Evolutionary conservation across 805 yeast species (phyloP), one percentile per base, ranked within the genome.

Genomic region (Clavispora asparagi): DNA sequence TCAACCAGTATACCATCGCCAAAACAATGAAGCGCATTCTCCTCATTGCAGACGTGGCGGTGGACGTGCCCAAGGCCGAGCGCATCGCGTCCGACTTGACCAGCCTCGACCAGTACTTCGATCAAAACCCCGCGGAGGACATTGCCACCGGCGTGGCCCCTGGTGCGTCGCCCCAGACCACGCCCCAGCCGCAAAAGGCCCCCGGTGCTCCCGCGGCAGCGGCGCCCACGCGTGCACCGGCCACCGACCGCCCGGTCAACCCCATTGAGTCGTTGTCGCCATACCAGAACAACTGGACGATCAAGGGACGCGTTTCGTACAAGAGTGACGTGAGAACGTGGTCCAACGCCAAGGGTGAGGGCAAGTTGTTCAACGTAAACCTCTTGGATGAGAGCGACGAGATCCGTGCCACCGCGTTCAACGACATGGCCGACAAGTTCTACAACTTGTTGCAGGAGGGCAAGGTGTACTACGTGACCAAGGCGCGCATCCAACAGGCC

Each of bases 331-430:
- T 92, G 55, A 83, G 88, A 65, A 87, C 87, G 32, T 94, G 92
- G 92, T 80, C 87, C 43, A 89, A 87, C 57, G 83, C 80, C 51
- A 78, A 83, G 57, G 96, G 97, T 47, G 88, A 84, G 52, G 99
- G 99, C 45, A 87, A 87, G 64, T 76, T 94, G 49, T 90, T 94
- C 72, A 86, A 85, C 57, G 87, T 89, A 28, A 88, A 89, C 56
- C 81, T 94, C 48, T 69, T 92, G 47, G 99, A 94, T 63, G 96
- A 94, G 63, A 86, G 97, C 6, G 96, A 94, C 58, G 98, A 94
- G 70, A 94, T 94, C 56, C 79, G 94, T 59, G 97, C 96, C 10
- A 90, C 98, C 2, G 97, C 94, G 1, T 94, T 94, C 67, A 87
- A 87, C 63, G 92, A 88, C 33, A 77, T 79, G 57, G 97, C 92